A percentile compares a stretch with the other conserved stretches of the same genome.
Conservation (phyloP, 148 eudicot genomes). For the Nepenthes gracilis region DNA sequence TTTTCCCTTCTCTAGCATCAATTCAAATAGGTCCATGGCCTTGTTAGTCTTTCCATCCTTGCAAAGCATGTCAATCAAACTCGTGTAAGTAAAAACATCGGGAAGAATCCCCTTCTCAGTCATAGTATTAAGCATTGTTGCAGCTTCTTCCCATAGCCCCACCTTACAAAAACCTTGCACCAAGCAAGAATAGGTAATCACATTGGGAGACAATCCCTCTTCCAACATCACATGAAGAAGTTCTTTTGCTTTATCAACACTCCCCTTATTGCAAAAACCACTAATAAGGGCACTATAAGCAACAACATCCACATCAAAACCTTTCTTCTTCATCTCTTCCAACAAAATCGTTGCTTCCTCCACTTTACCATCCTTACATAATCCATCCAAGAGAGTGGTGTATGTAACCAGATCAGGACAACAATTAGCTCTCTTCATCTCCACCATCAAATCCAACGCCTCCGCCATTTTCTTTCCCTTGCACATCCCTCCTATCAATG, state of each 20-base stretch:
- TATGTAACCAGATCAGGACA: constrained; percentile 21
- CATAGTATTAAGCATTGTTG: constrained; percentile 32
- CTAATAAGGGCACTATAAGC: constrained; percentile 37
- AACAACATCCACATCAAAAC: constrained; percentile 29
- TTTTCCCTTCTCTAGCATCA: constrained; percentile 50
- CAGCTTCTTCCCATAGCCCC: constrained; percentile 48
- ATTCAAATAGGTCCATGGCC: constrained; percentile 40
- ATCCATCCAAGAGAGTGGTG: constrained; percentile 28
- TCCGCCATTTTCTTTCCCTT: constrained; percentile 33
- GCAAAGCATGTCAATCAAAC: constrained; percentile 48
- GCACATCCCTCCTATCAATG: constrained; percentile 43
- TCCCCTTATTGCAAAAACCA: constrained; percentile 40
- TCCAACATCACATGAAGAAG: constrained; percentile 39
- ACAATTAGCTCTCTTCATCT: constrained; percentile 31
- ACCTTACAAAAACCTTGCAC: constrained; percentile 27
- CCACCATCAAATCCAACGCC: constrained; percentile 35
- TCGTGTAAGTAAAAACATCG: constrained; percentile 32
- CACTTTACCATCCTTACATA: constrained; percentile 34
- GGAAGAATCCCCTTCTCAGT: constrained; percentile 35
- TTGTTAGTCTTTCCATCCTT: constrained; percentile 26
- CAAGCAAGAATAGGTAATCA: constrained; percentile 29
- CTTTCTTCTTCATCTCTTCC: constrained; percentile 32
- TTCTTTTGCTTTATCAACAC: constrained; percentile 31
- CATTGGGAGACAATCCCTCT: constrained; percentile 41
- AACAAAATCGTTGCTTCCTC: constrained; percentile 37